A percentile compares a stretch with the other conserved stretches of the same genome.
These are phyloP conservation scores for Kokia cookei DNA, from an alignment of 441 rosid species.

Conservation along the genomic window DNA sequence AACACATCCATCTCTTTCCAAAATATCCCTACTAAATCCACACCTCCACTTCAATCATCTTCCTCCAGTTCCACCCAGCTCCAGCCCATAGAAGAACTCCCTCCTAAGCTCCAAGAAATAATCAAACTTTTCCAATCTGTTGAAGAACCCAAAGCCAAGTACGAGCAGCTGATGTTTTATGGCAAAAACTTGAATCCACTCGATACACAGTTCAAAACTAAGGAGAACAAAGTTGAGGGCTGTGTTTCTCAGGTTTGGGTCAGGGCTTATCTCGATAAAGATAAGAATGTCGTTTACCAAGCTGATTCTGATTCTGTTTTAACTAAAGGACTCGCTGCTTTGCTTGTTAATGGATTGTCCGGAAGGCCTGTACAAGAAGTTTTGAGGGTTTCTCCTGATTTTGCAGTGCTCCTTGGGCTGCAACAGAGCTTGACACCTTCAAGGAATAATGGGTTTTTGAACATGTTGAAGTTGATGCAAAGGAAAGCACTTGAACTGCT, in stretches of 20 bases:
- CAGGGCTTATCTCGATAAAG: slow-evolving; percentile 57
- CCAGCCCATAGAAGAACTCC: slow-evolving; percentile 75
- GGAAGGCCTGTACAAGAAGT: slow-evolving; percentile 68
- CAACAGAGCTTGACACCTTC: slow-evolving; percentile 83
- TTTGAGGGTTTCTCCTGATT: slow-evolving; percentile 69
- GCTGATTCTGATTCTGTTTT: slow-evolving; percentile 87
- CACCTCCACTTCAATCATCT: slow-evolving; percentile 18
- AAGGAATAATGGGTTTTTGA: slow-evolving; percentile 81
- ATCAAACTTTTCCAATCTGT: slow-evolving; percentile 60
- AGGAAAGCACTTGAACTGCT: slow-evolving; percentile 60
- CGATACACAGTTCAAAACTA: slow-evolving; percentile 55
- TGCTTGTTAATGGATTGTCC: slow-evolving; percentile 71
- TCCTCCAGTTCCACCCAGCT: slow-evolving; percentile 30
- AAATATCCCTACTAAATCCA: slow-evolving; percentile 22
- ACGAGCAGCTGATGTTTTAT: slow-evolving; percentile 83
- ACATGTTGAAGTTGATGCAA: slow-evolving; percentile 87
- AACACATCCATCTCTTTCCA: slow-evolving; percentile 47
- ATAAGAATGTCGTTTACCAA: slow-evolving; percentile 57
- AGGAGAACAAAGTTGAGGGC: slow-evolving; percentile 79
- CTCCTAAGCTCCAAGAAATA: slow-evolving; percentile 72
- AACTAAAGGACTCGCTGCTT: slow-evolving; percentile 78
- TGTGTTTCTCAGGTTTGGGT: slow-evolving; percentile 94
- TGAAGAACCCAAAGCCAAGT: slow-evolving; percentile 64
- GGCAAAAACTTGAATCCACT: slow-evolving; percentile 72
- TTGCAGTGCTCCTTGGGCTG: slow-evolving; percentile 69